Conservation (phyloP, 106 monocot genomes). For the Triglochin maritima region DNA sequence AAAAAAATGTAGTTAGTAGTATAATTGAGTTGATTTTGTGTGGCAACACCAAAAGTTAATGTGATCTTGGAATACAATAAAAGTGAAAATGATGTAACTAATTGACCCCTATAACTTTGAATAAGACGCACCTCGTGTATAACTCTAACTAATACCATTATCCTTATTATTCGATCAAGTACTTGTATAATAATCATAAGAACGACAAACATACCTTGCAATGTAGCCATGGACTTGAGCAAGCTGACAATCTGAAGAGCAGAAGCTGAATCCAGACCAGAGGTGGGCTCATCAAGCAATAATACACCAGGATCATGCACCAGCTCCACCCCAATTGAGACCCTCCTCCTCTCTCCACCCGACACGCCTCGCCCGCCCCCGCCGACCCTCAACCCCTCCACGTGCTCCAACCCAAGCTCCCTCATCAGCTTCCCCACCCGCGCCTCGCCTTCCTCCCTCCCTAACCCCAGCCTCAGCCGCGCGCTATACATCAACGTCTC, state of each 20-base stretch:
- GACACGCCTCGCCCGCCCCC: constrained; percentile 30
- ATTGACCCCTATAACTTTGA: too few relatives aligned
- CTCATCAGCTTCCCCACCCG: constrained; percentile 39
- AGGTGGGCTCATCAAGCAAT: constrained; percentile 89
- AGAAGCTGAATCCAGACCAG: constrained; percentile 79
- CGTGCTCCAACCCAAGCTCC: constrained; percentile 49
- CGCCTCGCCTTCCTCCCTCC: constrained; percentile 5
- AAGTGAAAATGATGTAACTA: too few relatives aligned
- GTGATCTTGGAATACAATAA: too few relatives aligned
- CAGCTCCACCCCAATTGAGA: constrained; percentile 85
- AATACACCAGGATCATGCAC: constrained; percentile 77
- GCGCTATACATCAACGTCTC: constrained; percentile 84
- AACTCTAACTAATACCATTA: too few relatives aligned
- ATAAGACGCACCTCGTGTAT: too few relatives aligned
- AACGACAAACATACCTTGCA: constrained; percentile 5
- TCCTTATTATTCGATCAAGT: neutral
- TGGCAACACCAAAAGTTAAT: too few relatives aligned
- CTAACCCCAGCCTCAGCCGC: constrained; percentile 30
- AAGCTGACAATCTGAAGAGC: constrained; percentile 48
- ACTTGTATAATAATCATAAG: neutral
- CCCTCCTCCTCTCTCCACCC: constrained; percentile 75
- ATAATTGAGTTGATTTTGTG: too few relatives aligned
- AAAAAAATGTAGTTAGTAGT: too few relatives aligned
- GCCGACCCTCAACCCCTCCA: constrained; percentile 35
- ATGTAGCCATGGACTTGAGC: constrained; percentile 55